Percentiles rank a stretch among this genome's conserved stretches.
phyloP scores from a whole-genome alignment of 257 asterid genomes.

The Gentiana macrophylla region DNA sequence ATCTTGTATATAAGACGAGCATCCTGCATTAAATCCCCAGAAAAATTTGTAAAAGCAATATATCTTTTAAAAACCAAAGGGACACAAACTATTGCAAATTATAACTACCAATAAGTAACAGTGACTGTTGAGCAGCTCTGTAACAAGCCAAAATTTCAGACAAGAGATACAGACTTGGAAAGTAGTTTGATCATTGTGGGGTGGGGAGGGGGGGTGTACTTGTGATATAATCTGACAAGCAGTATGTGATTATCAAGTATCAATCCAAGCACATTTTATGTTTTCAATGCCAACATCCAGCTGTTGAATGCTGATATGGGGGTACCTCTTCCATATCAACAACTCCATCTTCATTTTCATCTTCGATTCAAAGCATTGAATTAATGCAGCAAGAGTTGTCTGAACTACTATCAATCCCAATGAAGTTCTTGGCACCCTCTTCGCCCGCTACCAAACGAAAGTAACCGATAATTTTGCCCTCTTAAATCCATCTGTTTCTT shows the following conservation, averaged over 20 bases:
- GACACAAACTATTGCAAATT: neutral
- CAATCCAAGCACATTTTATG: too few species aligned
- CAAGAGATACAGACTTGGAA: too few species aligned
- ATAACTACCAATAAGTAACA: neutral
- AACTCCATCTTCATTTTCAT: neutral
- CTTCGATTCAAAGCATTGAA: constrained; percentile 67
- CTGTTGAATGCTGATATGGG: constrained; percentile 33
- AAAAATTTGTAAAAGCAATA: neutral
- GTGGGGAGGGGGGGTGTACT: too few species aligned
- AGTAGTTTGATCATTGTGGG: too few species aligned
- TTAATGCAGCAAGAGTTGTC: constrained; percentile 46
- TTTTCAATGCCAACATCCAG: too few species aligned
- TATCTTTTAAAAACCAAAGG: neutral
- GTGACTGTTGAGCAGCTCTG: neutral
- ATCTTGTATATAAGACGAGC: constrained; percentile 76
- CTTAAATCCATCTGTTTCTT: constrained; percentile 45
- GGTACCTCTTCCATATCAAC: constrained; percentile 56
- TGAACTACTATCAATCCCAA: constrained; percentile 60
- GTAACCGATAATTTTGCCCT: constrained; percentile 33
- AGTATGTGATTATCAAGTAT: too few species aligned
- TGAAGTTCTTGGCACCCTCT: constrained; percentile 72
- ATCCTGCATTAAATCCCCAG: constrained; percentile 40
- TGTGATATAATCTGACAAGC: too few species aligned
- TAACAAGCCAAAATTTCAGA: neutral
- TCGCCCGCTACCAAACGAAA: constrained; percentile 54